Conservation (phyloP, 345 rosid species). For the Eutrema yunnanense region DNA sequence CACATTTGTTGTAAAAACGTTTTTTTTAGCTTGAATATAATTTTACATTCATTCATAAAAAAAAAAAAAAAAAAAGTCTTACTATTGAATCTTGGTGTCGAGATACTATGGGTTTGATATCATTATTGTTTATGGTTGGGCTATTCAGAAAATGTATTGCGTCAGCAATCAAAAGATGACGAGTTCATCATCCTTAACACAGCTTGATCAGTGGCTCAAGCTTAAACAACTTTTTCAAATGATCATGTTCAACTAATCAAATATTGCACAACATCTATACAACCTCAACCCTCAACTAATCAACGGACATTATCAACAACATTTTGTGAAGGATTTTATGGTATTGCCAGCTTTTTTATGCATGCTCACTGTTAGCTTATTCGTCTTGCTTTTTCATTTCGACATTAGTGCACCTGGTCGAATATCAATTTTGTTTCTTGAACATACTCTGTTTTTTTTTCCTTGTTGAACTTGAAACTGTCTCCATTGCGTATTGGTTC, state of each 20-base stretch:
- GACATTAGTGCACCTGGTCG: not conserved
- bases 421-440: not conserved
- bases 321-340: slow-evolving; percentile 41
- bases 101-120: slow-evolving; percentile 19
- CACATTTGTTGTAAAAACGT: no score
- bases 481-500: not conserved
- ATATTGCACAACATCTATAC: slow-evolving; percentile 1
- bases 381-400: not conserved
- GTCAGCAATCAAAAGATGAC: slow-evolving; percentile 90
- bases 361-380: not conserved
- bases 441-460: not conserved
- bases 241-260: slow-evolving; percentile 65
- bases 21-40: no score
- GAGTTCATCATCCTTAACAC: not conserved
- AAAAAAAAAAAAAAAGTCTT: slow-evolving; percentile 5
- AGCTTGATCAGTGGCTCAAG: slow-evolving; percentile 56
- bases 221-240: slow-evolving; percentile 69
- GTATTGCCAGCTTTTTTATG: not conserved
- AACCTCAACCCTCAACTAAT: slow-evolving; percentile 50
- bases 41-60: no score
- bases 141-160: slow-evolving; percentile 67
- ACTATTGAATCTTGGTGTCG: not conserved
- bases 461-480: not conserved
- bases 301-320: slow-evolving; percentile 84
- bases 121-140: slow-evolving; percentile 43